Evolutionary conservation across 2,329 filamentous ascomycete species (phyloP).

Genomic region (Chaetomiaceae sp.): DNA sequence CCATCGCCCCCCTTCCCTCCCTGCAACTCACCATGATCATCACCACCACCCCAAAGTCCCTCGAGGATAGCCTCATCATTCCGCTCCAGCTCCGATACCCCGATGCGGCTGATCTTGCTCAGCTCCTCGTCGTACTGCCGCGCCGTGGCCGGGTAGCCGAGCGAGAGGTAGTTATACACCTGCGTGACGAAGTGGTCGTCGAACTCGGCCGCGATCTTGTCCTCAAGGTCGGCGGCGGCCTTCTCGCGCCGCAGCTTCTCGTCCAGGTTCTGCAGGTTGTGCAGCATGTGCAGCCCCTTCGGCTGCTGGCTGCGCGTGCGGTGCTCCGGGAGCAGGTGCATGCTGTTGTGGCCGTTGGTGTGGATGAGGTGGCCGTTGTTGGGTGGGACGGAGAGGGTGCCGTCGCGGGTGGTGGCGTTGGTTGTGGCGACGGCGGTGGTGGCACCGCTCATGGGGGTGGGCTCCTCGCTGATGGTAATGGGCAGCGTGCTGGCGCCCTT

Average conservation of each 20-base stretch:
- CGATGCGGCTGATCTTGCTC: constrained; percentile 68
- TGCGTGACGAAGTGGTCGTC: constrained; percentile 83
- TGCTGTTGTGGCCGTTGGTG: too few species aligned
- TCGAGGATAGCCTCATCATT: constrained; percentile 59
- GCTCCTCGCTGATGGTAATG: constrained; percentile 37
- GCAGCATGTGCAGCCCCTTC: constrained; percentile 44
- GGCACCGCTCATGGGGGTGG: constrained; percentile 21
- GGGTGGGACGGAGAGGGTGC: constrained; percentile 6
- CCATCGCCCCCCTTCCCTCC: neutral
- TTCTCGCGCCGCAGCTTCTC: constrained; percentile 46
- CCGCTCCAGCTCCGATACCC: constrained; percentile 60
- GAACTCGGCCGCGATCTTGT: constrained; percentile 61
- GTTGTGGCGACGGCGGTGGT: too few species aligned
- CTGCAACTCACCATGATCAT: neutral
- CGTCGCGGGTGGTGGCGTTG: constrained; percentile 1
- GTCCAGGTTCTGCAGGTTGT: constrained; percentile 46
- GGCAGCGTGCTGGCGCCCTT: constrained; percentile 20
- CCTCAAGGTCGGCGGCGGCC: constrained; percentile 43
- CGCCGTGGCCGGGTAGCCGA: constrained; percentile 84
- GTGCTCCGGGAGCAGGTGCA: constrained; percentile 25
- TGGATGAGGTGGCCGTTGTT: neutral
- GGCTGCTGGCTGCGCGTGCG: constrained; percentile 26
- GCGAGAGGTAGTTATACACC: constrained; percentile 92
- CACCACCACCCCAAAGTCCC: constrained; percentile 19
- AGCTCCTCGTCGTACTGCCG: constrained; percentile 79